Conservation (phyloP, 1,284 basidiomycete species). For the Vanrija sp. region DNA sequence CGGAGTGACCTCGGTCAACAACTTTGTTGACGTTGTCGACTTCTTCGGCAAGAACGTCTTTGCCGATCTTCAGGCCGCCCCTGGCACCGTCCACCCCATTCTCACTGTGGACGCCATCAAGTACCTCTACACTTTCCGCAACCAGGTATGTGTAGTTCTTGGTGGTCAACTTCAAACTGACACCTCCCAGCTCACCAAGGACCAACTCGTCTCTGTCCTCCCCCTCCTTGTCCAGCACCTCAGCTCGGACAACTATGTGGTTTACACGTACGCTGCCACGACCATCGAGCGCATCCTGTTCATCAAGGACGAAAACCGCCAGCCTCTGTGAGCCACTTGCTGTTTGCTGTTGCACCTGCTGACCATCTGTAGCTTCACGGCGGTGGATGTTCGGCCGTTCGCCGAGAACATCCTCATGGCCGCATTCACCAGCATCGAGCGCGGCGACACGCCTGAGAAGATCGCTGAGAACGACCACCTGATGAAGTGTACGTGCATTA, state of each 20-base stretch:
- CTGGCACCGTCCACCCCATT: slow-evolving; percentile 74
- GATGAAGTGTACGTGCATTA: slow-evolving; percentile 76
- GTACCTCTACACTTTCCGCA: slow-evolving; percentile 89
- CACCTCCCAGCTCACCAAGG: slow-evolving; percentile 72
- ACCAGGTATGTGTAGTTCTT: slow-evolving; percentile 61
- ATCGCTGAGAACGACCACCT: slow-evolving; percentile 96
- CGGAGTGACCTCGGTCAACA: slow-evolving; percentile 90
- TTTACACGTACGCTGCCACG: slow-evolving; percentile 58
- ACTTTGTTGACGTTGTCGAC: slow-evolving; percentile 86
- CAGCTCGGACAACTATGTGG: slow-evolving; percentile 73
- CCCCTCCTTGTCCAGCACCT: slow-evolving; percentile 85
- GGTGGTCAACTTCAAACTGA: too few relatives aligned
- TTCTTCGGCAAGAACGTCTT: slow-evolving; percentile 94
- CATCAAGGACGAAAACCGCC: slow-evolving; percentile 67
- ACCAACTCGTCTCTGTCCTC: slow-evolving; percentile 85
- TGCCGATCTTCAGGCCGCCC: slow-evolving; percentile 73
- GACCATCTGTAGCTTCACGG: slow-evolving; percentile 62
- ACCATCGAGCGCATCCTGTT: slow-evolving; percentile 84
- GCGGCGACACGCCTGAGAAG: slow-evolving; percentile 81
- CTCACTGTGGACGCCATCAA: slow-evolving; percentile 94
- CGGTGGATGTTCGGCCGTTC: slow-evolving; percentile 78
- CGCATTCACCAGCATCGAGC: slow-evolving; percentile 76
- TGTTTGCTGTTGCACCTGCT: not conserved
- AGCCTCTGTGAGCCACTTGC: slow-evolving; percentile 58
- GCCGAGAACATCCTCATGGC: slow-evolving; percentile 72